Conservation (phyloP, 257 asterid genomes). For the Prunella vulgaris region DNA sequence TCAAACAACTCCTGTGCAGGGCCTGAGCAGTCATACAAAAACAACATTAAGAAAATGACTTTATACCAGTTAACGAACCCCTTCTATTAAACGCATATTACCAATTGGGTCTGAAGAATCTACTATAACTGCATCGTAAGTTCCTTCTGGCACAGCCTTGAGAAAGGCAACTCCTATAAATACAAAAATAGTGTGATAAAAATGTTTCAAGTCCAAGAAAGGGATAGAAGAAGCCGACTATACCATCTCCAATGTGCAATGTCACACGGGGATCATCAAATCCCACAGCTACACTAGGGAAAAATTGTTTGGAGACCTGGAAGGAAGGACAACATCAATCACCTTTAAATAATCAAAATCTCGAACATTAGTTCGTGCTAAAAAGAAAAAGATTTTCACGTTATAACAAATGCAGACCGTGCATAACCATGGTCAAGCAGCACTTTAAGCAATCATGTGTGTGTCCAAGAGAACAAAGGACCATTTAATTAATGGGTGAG, state of each 20-base stretch:
- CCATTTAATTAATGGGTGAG: neutral
- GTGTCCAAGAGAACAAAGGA: neutral
- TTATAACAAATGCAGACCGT: neutral
- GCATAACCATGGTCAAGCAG: neutral
- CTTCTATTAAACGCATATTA: conserved; percentile 19
- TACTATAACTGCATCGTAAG: conserved; percentile 87
- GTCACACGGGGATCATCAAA: conserved; percentile 87
- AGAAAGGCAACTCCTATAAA: conserved; percentile 87
- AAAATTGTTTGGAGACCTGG: conserved; percentile 84
- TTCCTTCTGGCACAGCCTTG: conserved; percentile 86
- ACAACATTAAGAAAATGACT: neutral
- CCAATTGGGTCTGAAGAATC: conserved; percentile 98
- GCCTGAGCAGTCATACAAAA: conserved; percentile 38
- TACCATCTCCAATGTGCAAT: conserved; percentile 93
- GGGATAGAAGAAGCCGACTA: conserved; percentile 3
- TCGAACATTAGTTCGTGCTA: neutral
- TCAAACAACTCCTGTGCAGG: conserved; percentile 97
- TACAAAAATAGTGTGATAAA: neutral
- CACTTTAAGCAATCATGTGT: no score
- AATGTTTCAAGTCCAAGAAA: neutral
- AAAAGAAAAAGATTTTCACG: neutral
- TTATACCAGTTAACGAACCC: neutral
- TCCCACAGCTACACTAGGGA: conserved; percentile 90
- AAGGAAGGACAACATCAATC: conserved; percentile 13
- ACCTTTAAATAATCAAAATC: neutral